Base-by-base conservation (phyloP, 2,329 filamentous ascomycete genomes). In the Bipolaris zeicola region DNA sequence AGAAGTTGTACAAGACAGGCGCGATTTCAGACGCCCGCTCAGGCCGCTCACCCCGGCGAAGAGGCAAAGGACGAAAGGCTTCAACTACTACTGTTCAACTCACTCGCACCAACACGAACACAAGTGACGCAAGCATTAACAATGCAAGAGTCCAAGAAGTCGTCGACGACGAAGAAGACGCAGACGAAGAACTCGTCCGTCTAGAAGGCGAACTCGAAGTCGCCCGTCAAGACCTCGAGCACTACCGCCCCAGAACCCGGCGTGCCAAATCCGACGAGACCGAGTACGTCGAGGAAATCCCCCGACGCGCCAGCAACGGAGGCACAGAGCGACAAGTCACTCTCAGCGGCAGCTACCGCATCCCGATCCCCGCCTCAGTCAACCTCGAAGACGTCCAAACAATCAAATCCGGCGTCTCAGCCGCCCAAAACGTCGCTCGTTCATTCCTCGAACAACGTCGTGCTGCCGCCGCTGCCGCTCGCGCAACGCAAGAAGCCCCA, bases 311-410 rank as follows among this genome's bases (percentile, higher is more conserved):
- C 11, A 22, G 28, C 28, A 42, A 14, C 16, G 53, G 16, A 51
- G 46, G 3, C 33, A 47, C 47, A 10, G 68, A 68, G n/a, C 62
- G 70, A 42, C 69, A 72, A 39, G 71, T 76, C 16, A 76, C 73
- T 0, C 62, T 76, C 11, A 63, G 63, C 2, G 74, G 74, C 7
- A 73, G 64, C 49, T 76, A 76, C 57, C 66, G 74, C 10, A 76
- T 76, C 38, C 74, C 74, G 0, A 67, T 76, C 7, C 74, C 74
- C 4, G 50, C 70, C 3, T 71, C 45, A 18, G 67, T 76, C 6
- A 64, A 58, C 51, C 66, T 75, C 24, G 57, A 67, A 16, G 73
- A 76, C 48, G 72, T 76, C 0, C 67, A 69, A 52, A 71, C 46
- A 3, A 74, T 76, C 7, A 72, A 76, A 48, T 67, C 61, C 37